Conservation (phyloP, 331 rosid genomes). For the Quercus tomentella region DNA sequence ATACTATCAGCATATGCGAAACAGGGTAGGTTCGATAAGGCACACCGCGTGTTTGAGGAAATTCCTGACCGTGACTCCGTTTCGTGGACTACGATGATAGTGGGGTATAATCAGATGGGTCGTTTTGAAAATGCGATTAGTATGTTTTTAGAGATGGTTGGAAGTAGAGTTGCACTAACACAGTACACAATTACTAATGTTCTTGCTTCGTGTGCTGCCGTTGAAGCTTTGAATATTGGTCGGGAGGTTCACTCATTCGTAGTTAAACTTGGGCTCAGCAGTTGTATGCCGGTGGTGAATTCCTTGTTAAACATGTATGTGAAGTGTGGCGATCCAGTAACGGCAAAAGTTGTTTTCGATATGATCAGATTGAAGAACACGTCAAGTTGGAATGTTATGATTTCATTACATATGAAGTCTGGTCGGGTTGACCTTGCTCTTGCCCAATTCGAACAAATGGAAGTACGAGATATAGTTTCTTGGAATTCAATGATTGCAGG, state of each 20-base stretch:
- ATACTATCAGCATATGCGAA: conserved; percentile 62
- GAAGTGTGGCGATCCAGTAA: conserved; percentile 57
- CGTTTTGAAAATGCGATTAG: conserved; percentile 34
- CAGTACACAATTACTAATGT: conserved; percentile 64
- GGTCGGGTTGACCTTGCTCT: conserved; percentile 59
- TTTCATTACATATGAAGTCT: conserved; percentile 57
- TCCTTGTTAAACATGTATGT: conserved; percentile 87
- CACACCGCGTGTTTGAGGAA: conserved; percentile 42
- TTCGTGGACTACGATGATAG: conserved; percentile 76
- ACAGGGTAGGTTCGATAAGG: conserved; percentile 54
- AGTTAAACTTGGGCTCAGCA: conserved; percentile 53
- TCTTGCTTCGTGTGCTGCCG: conserved; percentile 64
- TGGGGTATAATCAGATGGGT: conserved; percentile 62
- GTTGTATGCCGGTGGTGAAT: conserved; percentile 54
- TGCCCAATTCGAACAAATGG: conserved; percentile 56
- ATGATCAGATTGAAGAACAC: conserved; percentile 54
- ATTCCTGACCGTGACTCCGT: conserved; percentile 79
- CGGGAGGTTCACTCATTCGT: conserved; percentile 59
- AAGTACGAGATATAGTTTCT: conserved; percentile 49
- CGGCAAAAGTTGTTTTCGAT: conserved; percentile 54
- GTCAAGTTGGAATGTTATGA: conserved; percentile 67
- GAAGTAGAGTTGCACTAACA: conserved; percentile 35
- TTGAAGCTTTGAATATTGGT: conserved; percentile 53
- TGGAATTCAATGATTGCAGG: conserved; percentile 80
- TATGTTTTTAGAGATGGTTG: conserved; percentile 56